These are phyloP conservation scores for Fimicolochytrium jonesii DNA, from an alignment of 192 early-diverging fungal genomes.

Conservation along the genomic window DNA sequence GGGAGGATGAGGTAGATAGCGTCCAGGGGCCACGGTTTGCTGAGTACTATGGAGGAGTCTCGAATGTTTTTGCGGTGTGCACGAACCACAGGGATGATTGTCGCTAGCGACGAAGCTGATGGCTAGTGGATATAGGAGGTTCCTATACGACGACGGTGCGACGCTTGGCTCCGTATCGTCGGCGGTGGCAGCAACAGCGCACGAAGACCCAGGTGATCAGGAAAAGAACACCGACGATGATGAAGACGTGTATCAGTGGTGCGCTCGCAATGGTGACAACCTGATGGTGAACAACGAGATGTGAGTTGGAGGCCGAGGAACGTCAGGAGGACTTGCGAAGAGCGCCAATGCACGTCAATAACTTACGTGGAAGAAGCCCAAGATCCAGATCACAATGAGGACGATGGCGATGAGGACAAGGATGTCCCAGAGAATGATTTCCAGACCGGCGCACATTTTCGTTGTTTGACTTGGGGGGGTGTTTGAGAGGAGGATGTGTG, in stretches of 20 bases:
- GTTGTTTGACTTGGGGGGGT: no score
- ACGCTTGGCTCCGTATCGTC: not conserved
- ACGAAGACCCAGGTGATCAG: not conserved
- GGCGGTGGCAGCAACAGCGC: not conserved
- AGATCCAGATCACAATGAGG: slow-evolving; percentile 29
- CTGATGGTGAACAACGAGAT: not conserved
- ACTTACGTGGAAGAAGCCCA: not conserved
- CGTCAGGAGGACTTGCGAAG: not conserved
- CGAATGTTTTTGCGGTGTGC: no score
- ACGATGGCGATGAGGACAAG: slow-evolving; percentile 30
- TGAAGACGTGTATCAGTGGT: slow-evolving; percentile 4
- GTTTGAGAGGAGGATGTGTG: no score
- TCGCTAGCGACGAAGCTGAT: no score
- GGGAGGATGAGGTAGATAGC: no score
- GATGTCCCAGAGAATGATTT: slow-evolving; percentile 34
- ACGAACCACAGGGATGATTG: no score
- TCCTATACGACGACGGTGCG: not conserved
- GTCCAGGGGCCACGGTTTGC: no score
- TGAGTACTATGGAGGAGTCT: no score
- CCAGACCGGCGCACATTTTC: slow-evolving; percentile 29
- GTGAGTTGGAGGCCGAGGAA: not conserved
- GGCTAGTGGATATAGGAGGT: no score
- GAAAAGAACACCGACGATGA: slow-evolving; percentile 3
- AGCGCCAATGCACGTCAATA: not conserved
- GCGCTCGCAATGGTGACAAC: slow-evolving; percentile 1